A percentile compares a stretch with the other conserved stretches of the same genome.
phyloP scores from a whole-genome alignment of 768 basidiomycete species.

The Hygrocybe coccinea region DNA sequence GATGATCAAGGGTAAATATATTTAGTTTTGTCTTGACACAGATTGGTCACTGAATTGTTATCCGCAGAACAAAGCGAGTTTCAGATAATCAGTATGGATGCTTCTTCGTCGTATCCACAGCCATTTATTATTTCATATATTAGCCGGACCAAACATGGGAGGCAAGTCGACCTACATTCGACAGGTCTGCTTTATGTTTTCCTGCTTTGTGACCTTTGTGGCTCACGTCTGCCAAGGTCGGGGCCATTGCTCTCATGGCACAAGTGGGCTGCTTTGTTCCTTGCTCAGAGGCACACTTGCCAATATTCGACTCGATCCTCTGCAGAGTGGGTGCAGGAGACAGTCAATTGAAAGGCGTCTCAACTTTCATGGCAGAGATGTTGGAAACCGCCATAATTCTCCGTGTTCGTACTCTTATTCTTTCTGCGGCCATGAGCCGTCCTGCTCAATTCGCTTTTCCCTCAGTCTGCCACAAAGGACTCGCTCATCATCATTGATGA shows the following conservation, averaged over 20 bases:
- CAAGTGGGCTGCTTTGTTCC: constrained; percentile 96
- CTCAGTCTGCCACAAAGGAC: constrained; percentile 82
- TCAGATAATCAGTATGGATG: constrained; percentile 78
- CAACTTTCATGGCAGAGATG: constrained; percentile 99
- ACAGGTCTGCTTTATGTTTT: constrained; percentile 46
- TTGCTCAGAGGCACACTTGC: constrained; percentile 77
- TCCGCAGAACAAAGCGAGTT: constrained; percentile 77
- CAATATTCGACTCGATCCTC: constrained; percentile 92
- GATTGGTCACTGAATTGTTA: not conserved
- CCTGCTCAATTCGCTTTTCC: not conserved
- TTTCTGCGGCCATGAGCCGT: not conserved
- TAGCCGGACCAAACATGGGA: constrained; percentile 98
- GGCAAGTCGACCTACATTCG: constrained; percentile 98
- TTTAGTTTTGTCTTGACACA: not conserved
- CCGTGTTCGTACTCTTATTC: constrained; percentile 44
- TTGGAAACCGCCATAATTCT: constrained; percentile 95
- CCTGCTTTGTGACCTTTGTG: not conserved
- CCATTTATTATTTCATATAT: not conserved
- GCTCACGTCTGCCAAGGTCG: constrained; percentile 43
- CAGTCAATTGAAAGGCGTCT: constrained; percentile 94
- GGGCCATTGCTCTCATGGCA: constrained; percentile 95
- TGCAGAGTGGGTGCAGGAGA: constrained; percentile 97
- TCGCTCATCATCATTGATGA: constrained; percentile 98
- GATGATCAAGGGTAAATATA: constrained; percentile 73
- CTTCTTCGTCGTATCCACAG: not conserved